Percentiles rank a stretch among this genome's conserved stretches.
Evolutionary conservation across 2,329 filamentous ascomycete species (phyloP).

Genomic region (Colletotrichum chrysophilum): DNA sequence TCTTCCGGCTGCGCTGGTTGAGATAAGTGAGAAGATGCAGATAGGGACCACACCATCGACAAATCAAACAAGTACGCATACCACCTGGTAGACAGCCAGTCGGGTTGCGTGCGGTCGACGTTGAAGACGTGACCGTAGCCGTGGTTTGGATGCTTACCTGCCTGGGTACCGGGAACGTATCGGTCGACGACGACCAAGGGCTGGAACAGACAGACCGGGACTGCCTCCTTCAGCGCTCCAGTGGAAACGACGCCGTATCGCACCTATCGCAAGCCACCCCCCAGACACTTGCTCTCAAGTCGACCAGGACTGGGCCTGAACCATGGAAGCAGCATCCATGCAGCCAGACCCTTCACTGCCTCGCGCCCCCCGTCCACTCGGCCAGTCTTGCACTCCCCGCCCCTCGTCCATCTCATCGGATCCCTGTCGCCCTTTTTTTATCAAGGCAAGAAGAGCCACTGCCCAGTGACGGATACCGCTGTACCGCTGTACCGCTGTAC

Average conservation of each 20-base stretch:
- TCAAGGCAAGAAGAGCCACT: neutral
- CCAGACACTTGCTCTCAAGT: neutral
- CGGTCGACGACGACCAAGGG: neutral
- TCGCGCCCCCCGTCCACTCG: neutral
- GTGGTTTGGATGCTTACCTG: neutral
- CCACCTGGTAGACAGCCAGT: neutral
- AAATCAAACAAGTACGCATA: neutral
- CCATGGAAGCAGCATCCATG: neutral
- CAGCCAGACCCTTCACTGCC: slow-evolving; percentile 16
- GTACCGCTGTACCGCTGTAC: neutral
- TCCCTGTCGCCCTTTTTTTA: neutral
- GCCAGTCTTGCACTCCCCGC: neutral
- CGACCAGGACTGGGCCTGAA: neutral
- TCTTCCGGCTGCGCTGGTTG: neutral
- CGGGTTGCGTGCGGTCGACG: neutral
- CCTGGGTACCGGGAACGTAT: neutral
- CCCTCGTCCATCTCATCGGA: slow-evolving; percentile 6
- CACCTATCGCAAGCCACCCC: slow-evolving; percentile 12
- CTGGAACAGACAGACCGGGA: neutral
- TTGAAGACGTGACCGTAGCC: neutral
- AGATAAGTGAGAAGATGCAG: neutral
- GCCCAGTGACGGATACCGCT: neutral
- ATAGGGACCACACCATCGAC: neutral
- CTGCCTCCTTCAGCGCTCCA: neutral
- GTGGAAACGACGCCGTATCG: neutral